Percentiles rank a stretch among this genome's conserved stretches.
Evolutionary conservation across 176 grass and related monocot species (phyloP).

Genomic region (Coix lacrymajobi): DNA sequence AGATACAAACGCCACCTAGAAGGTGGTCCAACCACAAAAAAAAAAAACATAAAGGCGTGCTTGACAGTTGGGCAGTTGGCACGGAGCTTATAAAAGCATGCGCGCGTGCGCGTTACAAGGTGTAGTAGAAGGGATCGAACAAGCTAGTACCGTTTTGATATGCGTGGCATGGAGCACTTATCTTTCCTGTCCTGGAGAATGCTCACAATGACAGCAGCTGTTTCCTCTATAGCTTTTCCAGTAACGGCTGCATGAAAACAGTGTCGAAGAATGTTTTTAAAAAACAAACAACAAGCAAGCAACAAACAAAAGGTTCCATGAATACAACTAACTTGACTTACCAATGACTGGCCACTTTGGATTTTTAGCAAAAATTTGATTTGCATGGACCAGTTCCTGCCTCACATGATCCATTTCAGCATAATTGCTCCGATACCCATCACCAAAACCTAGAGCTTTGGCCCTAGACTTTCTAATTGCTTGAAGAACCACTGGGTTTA

Average conservation of each 20-base stretch:
- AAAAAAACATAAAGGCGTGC: not conserved
- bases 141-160: constrained; percentile 88
- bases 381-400: constrained; percentile 63
- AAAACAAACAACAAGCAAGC: not conserved
- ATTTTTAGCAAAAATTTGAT: constrained; percentile 59
- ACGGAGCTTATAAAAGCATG: constrained; percentile 6
- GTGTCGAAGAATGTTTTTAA: constrained; percentile 5
- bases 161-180: constrained; percentile 83
- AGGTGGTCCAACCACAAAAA: constrained; percentile 13
- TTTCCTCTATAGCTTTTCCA: constrained; percentile 98
- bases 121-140: constrained; percentile 26
- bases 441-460: constrained; percentile 71
- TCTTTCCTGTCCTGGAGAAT: constrained; percentile 81
- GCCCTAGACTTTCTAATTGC: constrained; percentile 87
- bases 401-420: constrained; percentile 90
- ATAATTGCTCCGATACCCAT: constrained; percentile 66
- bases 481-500: constrained; percentile 75
- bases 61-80: not conserved
- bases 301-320: not conserved
- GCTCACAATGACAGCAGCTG: constrained; percentile 79
- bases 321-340: constrained; percentile 35
- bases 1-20: constrained; percentile 41
- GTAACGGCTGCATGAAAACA: constrained; percentile 68
- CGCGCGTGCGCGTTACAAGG: constrained; percentile 38
- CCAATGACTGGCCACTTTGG: constrained; percentile 90